Conservation (phyloP, 768 basidiomycete genomes). For the Tulasnella sp. region DNA sequence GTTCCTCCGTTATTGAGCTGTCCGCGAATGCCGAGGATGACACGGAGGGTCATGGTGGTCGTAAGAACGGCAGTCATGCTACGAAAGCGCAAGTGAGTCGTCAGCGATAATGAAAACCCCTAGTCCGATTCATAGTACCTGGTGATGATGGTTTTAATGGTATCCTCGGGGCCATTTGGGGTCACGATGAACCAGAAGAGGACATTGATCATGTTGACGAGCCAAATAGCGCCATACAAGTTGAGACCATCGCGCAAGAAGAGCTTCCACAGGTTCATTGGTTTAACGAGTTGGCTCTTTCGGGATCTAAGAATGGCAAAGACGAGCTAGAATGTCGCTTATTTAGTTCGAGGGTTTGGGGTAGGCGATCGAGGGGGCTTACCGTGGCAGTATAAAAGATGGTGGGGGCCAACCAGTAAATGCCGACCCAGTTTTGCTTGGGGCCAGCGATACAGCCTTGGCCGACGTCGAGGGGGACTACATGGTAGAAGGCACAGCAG, state of each 20-base stretch:
- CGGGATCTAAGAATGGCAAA: constrained; percentile 60
- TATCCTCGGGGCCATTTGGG: constrained; percentile 57
- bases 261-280: constrained; percentile 68
- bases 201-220: constrained; percentile 78
- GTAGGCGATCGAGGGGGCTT: constrained; percentile 30
- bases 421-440: constrained; percentile 71
- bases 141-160: constrained; percentile 77
- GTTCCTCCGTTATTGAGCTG: constrained; percentile 64
- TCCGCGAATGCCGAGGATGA: constrained; percentile 79
- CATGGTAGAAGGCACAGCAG: constrained; percentile 71
- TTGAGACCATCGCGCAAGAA: constrained; percentile 89
- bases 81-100: neutral
- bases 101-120: constrained; percentile 1
- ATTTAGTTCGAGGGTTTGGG: neutral
- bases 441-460: constrained; percentile 88
- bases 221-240: constrained; percentile 74
- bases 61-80: constrained; percentile 84
- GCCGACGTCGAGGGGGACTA: constrained; percentile 62
- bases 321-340: constrained; percentile 42
- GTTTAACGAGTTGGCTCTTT: constrained; percentile 54
- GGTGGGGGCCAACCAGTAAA: constrained; percentile 81
- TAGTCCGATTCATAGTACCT: constrained; percentile 39
- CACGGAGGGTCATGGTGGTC: constrained; percentile 82
- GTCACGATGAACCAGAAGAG: constrained; percentile 83
- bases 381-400: constrained; percentile 67